Base-by-base conservation (phyloP, 2,329 filamentous ascomycete genomes). In the Chaetomiaceae sp. region DNA sequence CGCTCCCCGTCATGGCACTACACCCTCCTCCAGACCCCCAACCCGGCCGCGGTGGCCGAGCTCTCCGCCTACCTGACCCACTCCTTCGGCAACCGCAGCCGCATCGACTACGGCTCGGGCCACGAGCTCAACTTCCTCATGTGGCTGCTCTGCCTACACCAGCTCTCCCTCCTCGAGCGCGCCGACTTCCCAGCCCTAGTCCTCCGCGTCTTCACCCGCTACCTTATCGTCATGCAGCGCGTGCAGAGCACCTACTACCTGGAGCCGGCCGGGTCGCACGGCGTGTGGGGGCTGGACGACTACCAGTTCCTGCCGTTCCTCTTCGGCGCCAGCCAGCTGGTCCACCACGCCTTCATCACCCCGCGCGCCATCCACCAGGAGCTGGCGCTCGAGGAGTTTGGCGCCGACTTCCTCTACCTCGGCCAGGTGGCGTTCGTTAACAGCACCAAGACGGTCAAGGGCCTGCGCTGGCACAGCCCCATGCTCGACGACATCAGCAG, bases 401-500 rank as follows among this genome's bases (percentile, higher is more conserved):
- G 82, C 13, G 73, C 78, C 50, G 88, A 96, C 50, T 99, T 86
- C 63, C 73, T 99, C 51, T 99, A 99, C 62, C 81, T 99, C 0
- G 87, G 91, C 46, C 93, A 97, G 69, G 89, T 99, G 21, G 79
- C 80, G 45, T 99, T 95, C 70, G 92, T 99, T 51, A 96, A 97
- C 70, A 88, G 84, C 60, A 95, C 95, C 52, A 99, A 99, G 75
- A 96, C 89, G 1, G 91, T 96, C 51, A 89, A 95, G 63, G 92
- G 91, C 1, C 73, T 99, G 54, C 81, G 93, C 39, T 99, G 93
- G 93, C 95, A 99, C 64, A 91, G 86, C 57, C 93, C 95, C 3
- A 97, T 99, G 95, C 81, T 99, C 16, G 93, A 99, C 65, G 93
- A 99, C 66, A 99, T 99, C 58, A 93, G 87, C 3, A 85, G 89